Evolutionary conservation across 176 grass and related monocot genomes (phyloP).

Genomic region (Cenchrus fungigraminus): DNA sequence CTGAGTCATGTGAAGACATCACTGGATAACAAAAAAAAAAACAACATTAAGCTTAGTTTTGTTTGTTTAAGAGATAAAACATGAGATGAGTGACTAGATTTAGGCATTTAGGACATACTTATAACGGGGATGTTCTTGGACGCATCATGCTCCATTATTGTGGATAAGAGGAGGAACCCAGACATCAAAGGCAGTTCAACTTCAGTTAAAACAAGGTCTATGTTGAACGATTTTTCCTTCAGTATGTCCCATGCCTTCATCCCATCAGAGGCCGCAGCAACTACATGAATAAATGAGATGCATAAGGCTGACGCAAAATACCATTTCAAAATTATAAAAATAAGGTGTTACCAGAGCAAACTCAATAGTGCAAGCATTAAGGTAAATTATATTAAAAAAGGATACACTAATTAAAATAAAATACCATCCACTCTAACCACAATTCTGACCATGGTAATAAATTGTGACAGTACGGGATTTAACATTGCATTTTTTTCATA

Average conservation of each 20-base stretch:
- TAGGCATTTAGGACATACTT: slow-evolving; percentile 57
- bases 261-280: slow-evolving; percentile 72
- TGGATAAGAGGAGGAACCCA: slow-evolving; percentile 84
- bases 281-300: slow-evolving; percentile 43
- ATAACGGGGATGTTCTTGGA: slow-evolving; percentile 98
- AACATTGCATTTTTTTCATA: not conserved
- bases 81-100: not conserved
- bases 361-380: not conserved
- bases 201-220: slow-evolving; percentile 95
- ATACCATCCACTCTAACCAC: not conserved
- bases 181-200: slow-evolving; percentile 92
- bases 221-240: slow-evolving; percentile 82
- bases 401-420: not conserved
- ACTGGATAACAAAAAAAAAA: slow-evolving; percentile 58
- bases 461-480: not conserved
- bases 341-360: not conserved
- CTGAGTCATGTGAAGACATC: slow-evolving; percentile 98
- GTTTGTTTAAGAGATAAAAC: not conserved
- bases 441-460: not conserved
- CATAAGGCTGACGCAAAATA: slow-evolving; percentile 9
- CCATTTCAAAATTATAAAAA: not conserved
- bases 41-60: not conserved
- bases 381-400: not conserved
- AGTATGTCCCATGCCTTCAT: slow-evolving; percentile 86
- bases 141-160: slow-evolving; percentile 90